These are phyloP conservation scores for Eudorina sp. DNA, from an alignment of 139 green algal species.

Conservation along the genomic window DNA sequence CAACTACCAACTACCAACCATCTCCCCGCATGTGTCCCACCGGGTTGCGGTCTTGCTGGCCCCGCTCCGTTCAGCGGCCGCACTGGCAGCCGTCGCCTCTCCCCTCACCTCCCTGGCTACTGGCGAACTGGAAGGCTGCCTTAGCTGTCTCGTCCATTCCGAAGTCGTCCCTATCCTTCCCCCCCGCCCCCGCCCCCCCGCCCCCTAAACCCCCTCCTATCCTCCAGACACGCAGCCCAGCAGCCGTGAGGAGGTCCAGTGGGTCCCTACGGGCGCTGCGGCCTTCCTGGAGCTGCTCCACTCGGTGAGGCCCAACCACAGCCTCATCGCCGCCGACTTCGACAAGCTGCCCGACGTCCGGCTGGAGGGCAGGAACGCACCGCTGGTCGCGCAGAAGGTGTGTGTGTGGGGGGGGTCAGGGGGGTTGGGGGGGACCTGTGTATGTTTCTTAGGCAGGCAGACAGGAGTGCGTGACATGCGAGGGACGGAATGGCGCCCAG, in stretches of 20 bases:
- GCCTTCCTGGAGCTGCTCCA: conserved; percentile 83
- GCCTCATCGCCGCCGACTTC: conserved; percentile 89
- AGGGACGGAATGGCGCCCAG: too few species aligned
- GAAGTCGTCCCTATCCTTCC: too few species aligned
- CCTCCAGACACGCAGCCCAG: conserved; percentile 26
- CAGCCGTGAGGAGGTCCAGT: conserved; percentile 62
- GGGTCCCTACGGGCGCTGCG: conserved; percentile 76
- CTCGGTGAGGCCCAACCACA: conserved; percentile 75
- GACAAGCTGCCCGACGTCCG: conserved; percentile 83
- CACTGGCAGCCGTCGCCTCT: too few species aligned
- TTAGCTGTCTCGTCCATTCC: too few species aligned
- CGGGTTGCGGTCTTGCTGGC: too few species aligned
- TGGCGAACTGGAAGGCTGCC: too few species aligned
- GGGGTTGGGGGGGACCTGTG: neutral
- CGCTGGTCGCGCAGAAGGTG: conserved; percentile 82
- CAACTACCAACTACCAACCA: too few species aligned
- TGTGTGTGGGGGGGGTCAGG: neutral
- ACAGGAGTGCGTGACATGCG: too few species aligned
- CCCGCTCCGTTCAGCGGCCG: too few species aligned
- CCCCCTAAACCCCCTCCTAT: neutral
- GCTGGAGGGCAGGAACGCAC: conserved; percentile 80
- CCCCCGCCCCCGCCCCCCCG: neutral
- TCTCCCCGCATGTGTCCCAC: too few species aligned
- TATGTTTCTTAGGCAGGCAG: too few species aligned
- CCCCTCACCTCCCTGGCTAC: too few species aligned